Conservation (phyloP, 2,329 filamentous ascomycete genomes). For the Xylariaceae sp. region DNA sequence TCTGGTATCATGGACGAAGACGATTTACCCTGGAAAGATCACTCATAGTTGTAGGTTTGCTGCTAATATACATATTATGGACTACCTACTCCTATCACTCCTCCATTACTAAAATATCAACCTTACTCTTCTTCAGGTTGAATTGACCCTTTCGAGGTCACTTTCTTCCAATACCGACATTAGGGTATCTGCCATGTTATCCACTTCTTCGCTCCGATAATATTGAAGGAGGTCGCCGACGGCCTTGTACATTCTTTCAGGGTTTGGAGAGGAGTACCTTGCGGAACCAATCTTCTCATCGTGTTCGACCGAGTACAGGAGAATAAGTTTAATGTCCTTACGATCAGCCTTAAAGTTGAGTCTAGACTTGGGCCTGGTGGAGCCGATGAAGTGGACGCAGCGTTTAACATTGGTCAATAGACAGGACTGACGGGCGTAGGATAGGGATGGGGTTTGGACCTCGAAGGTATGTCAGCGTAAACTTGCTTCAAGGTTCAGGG, state of each 20-base stretch:
- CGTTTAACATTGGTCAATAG: background rate
- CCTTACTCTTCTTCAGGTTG: background rate
- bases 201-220: background rate
- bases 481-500: background rate
- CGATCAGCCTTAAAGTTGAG: background rate
- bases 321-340: too few species aligned
- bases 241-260: background rate
- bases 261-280: too few species aligned
- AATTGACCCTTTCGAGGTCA: background rate
- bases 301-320: too few species aligned
- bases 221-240: background rate
- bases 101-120: background rate
- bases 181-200: background rate
- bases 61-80: background rate
- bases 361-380: background rate
- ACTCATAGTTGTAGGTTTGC: background rate
- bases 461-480: background rate
- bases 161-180: background rate
- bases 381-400: background rate
- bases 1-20: background rate
- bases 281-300: too few species aligned
- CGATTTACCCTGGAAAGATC: background rate
- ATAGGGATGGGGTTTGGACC: background rate
- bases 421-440: background rate
- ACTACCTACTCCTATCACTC: background rate